Percentiles rank a stretch among this genome's conserved stretches.
Conservation (phyloP, 352 stramenopile genomes). For the Phytophthora chlamydospora region DNA sequence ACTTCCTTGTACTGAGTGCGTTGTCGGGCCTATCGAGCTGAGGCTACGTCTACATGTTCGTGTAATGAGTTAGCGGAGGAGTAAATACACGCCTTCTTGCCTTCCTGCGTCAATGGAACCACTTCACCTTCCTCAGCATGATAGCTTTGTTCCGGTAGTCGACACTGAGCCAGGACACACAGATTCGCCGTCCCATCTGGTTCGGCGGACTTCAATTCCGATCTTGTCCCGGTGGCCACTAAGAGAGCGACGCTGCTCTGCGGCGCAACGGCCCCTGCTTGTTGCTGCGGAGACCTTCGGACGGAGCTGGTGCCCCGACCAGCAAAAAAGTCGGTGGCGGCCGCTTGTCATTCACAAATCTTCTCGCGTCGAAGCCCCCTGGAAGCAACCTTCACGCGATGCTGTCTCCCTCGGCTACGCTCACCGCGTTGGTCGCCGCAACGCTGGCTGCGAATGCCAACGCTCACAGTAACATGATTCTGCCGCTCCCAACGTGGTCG, state of each 20-base stretch:
- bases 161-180: slow-evolving; percentile 12
- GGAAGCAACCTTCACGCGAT: slow-evolving; percentile 21
- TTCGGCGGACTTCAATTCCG: slow-evolving; percentile 11
- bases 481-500: slow-evolving; percentile 34
- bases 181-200: slow-evolving; percentile 3
- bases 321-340: background rate
- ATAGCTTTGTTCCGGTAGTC: slow-evolving; percentile 18
- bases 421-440: slow-evolving; percentile 16
- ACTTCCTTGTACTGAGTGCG: background rate
- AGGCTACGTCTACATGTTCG: slow-evolving; percentile 1
- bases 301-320: background rate
- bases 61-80: slow-evolving; percentile 2
- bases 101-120: background rate
- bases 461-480: slow-evolving; percentile 40
- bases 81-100: slow-evolving; percentile 2
- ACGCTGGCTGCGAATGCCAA: background rate
- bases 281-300: background rate
- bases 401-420: slow-evolving; percentile 10
- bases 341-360: slow-evolving; percentile 13
- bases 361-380: background rate
- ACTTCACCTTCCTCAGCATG: background rate
- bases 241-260: too few species aligned
- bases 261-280: too few species aligned
- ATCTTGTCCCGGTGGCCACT: slow-evolving; percentile 6
- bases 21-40: background rate